These are phyloP conservation scores for Mollisia scopiformis DNA, from an alignment of 2,329 filamentous ascomycete species.

Conservation along the genomic window DNA sequence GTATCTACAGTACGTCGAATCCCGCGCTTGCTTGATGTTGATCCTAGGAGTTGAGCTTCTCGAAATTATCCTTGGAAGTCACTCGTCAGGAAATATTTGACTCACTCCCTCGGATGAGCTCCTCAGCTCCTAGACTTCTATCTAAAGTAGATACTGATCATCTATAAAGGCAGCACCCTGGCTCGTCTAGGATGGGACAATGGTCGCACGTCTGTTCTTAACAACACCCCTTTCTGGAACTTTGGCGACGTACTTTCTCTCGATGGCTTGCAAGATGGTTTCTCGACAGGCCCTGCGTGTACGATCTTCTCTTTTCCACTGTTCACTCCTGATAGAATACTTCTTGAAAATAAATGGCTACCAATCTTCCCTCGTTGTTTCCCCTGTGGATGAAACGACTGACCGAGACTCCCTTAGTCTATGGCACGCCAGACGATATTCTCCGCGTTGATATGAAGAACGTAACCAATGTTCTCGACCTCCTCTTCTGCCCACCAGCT, in stretches of 20 bases:
- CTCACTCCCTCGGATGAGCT: no score
- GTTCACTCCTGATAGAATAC: no score
- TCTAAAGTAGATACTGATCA: no score
- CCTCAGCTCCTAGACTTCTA: no score
- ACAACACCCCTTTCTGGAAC: constrained; percentile 1
- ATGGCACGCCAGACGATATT: neutral
- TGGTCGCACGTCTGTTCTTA: constrained; percentile 1
- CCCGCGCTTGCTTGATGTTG: no score
- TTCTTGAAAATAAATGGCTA: no score
- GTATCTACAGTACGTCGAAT: no score
- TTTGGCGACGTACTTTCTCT: neutral
- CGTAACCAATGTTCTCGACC: neutral
- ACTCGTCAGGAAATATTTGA: no score
- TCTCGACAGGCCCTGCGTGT: constrained; percentile 3
- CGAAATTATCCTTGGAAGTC: no score
- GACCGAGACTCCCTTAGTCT: neutral
- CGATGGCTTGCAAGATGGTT: neutral
- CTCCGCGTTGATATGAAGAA: neutral
- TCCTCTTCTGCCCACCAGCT: neutral
- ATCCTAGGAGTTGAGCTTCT: no score
- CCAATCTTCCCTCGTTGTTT: no score
- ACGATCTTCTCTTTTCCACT: neutral
- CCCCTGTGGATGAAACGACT: neutral
- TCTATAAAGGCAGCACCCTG: neutral
- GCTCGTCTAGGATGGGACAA: constrained; percentile 2